Conservation (phyloP, 1,139 yeast genomes). For the Diutina sp. region DNA sequence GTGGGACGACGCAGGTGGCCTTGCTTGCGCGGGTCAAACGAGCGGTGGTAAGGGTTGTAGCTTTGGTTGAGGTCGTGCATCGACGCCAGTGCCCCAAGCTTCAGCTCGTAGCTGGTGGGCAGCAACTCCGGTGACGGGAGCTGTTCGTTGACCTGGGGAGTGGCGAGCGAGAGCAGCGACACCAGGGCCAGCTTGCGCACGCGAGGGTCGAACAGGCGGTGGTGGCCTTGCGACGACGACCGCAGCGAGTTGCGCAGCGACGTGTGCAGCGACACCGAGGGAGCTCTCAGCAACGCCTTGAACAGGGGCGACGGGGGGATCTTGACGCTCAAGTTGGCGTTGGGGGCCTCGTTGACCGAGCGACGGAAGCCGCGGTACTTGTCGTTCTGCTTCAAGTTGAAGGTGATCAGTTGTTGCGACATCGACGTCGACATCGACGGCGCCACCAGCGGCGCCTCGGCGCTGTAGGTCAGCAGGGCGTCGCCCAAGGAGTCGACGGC, state of each 20-base stretch:
- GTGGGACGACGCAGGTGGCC: background rate
- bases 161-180: background rate
- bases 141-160: background rate
- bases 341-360: constrained; percentile 14
- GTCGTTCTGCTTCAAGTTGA: constrained; percentile 5
- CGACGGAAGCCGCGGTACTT: constrained; percentile 36
- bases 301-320: constrained; percentile 10
- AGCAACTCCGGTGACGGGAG: background rate
- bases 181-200: background rate
- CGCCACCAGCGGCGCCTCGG: background rate
- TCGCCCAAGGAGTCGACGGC: background rate
- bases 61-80: background rate
- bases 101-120: background rate
- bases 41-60: background rate
- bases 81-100: background rate
- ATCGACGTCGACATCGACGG: background rate
- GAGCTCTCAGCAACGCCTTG: background rate
- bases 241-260: background rate
- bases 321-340: constrained; percentile 14
- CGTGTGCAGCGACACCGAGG: background rate
- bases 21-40: constrained; percentile 1
- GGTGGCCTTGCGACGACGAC: background rate
- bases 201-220: background rate
- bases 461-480: background rate
- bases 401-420: background rate